Conservation (phyloP, 306 rosid species). For the Cicer bijugum region DNA sequence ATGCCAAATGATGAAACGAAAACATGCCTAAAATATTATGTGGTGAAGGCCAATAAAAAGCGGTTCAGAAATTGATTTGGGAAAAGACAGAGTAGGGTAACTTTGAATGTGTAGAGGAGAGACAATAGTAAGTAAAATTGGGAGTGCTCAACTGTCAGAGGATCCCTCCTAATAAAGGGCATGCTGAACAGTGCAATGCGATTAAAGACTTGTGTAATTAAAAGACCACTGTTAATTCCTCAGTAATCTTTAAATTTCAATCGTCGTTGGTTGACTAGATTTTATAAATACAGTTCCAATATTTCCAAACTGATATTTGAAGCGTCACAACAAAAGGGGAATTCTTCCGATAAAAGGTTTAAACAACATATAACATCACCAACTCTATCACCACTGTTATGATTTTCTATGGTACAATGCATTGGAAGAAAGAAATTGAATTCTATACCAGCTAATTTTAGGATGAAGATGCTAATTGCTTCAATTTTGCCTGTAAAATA, state of each 20-base stretch:
- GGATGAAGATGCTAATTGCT: conserved; percentile 66
- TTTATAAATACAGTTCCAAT: conserved; percentile 31
- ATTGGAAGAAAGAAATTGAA: conserved; percentile 36
- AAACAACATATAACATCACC: conserved; percentile 30
- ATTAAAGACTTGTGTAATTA: neutral
- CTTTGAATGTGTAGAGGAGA: neutral
- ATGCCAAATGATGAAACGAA: neutral
- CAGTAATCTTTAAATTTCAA: conserved; percentile 20
- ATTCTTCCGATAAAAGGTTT: neutral
- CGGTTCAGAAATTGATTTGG: neutral
- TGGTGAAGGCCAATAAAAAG: neutral
- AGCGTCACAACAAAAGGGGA: neutral
- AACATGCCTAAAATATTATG: neutral
- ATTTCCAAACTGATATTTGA: conserved; percentile 22
- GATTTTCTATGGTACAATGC: conserved; percentile 43
- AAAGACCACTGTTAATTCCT: conserved; percentile 16
- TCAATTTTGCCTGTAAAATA: conserved; percentile 75
- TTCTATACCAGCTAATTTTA: conserved; percentile 42
- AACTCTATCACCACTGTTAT: conserved; percentile 39
- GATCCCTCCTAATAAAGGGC: neutral
- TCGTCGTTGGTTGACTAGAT: conserved; percentile 17
- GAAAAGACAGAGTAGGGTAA: neutral
- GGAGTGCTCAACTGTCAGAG: neutral
- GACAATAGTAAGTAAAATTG: neutral
- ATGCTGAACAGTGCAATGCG: neutral